Conservation (phyloP, 1,284 basidiomycete genomes). For the Farysia itapuensis region DNA sequence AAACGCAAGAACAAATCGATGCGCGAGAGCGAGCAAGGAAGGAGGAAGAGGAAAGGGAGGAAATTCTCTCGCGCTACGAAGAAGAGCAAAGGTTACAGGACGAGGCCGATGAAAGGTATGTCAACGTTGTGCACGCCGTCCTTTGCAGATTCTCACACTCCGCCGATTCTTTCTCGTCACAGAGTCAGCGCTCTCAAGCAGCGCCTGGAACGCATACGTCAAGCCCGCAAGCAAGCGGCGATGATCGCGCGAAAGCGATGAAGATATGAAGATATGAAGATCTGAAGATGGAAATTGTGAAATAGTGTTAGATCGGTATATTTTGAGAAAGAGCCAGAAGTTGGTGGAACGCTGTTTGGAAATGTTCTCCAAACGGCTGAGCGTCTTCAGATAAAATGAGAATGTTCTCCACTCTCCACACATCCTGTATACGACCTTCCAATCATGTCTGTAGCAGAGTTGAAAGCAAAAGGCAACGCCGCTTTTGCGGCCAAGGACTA, state of each 20-base stretch:
- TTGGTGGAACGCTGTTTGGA: not conserved
- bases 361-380: no score
- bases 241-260: constrained; percentile 2
- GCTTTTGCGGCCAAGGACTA: constrained; percentile 58
- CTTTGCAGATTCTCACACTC: not conserved
- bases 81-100: constrained; percentile 48
- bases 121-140: no score
- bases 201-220: constrained; percentile 29
- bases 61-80: constrained; percentile 43
- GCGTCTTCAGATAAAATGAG: not conserved
- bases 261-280: no score
- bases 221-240: constrained; percentile 22
- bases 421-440: not conserved
- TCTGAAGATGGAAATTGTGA: not conserved
- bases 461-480: constrained; percentile 59
- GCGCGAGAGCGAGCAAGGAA: constrained; percentile 27
- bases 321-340: not conserved
- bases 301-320: not conserved
- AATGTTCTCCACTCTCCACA: not conserved
- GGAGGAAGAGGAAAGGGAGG: constrained; percentile 44
- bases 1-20: constrained; percentile 16
- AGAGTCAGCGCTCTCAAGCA: constrained; percentile 36
- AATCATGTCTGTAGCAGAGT: constrained; percentile 53
- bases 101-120: constrained; percentile 48
- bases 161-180: not conserved